Base-by-base conservation (phyloP, 164 flowering plant species). In the Aristolochia contorta region DNA sequence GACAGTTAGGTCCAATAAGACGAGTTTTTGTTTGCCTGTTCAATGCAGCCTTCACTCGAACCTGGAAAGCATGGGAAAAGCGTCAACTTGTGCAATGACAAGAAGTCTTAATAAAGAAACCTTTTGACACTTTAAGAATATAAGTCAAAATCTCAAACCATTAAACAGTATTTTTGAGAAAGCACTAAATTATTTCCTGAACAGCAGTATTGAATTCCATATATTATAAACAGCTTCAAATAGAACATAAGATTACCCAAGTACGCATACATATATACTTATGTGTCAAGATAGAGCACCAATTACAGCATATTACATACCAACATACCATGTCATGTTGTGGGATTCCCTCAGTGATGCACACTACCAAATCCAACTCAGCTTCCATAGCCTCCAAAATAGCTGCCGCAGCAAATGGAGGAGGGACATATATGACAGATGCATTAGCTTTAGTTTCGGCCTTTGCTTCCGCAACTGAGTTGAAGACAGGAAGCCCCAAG, bases 381-480 rank as follows among this genome's bases (percentile, higher is more conserved):
- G 99, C 97, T 72, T 91, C 99, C 81, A 90, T 49, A 20, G 89
- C 86, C 82, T 91, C 97, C 96, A 88, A 69, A 60, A 94, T 94
- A 60, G 99, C 97, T 48, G 86, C 86, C 1, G 96, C 96, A 59
- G 97, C 99, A 80, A 94, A 94, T 46, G 99, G 88, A 45, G 99
- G 97, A 23, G 99, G 97, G 51, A 94, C 99, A 74, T 94, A 94
- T 51, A 94, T 82, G 51, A 88, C 96, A 0, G 99, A 86, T 21
- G 96, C 97, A 83, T 94, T 91, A 33, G 99, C 99, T 78, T 84
- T 90, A 18, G 96, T 85, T 71, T 90, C 96, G 49, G 91, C 95
- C 79, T 91, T 91, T 41, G 99, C 99, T 67, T 94, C 99, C n/a
- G 99, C 91, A 66, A 93, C 97, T 4, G 91, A 14, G 78, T 93